These are phyloP conservation scores for Passalora sequoiae DNA, from an alignment of 2,329 filamentous ascomycete genomes.

Conservation along the genomic window DNA sequence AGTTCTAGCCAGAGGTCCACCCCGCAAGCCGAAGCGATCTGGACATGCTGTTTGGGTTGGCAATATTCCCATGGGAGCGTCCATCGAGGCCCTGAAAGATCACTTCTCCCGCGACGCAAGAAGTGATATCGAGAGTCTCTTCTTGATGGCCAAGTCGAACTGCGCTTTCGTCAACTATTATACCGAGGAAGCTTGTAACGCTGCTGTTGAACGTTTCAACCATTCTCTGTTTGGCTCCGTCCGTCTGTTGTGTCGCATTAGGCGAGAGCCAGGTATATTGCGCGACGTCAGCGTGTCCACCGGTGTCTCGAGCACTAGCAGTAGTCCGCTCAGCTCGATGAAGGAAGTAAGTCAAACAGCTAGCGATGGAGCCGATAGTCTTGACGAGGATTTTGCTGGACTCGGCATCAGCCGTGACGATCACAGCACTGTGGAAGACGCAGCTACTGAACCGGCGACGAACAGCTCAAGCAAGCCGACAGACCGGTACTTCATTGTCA, in stretches of 20 bases:
- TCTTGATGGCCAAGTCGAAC: slow-evolving; percentile 92
- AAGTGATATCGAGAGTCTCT: slow-evolving; percentile 75
- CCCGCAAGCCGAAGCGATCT: slow-evolving; percentile 60
- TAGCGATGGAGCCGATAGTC: neutral
- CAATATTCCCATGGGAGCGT: slow-evolving; percentile 79
- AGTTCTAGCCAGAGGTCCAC: slow-evolving; percentile 46
- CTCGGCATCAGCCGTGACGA: slow-evolving; percentile 2
- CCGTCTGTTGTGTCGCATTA: slow-evolving; percentile 77
- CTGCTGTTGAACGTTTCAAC: slow-evolving; percentile 77
- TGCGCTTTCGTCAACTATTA: slow-evolving; percentile 96
- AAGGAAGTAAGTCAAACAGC: neutral
- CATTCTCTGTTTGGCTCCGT: slow-evolving; percentile 84
- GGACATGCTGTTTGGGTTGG: slow-evolving; percentile 94
- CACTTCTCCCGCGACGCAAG: slow-evolving; percentile 77
- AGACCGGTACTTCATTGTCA: slow-evolving; percentile 81
- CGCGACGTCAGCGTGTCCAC: neutral
- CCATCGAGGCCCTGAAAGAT: slow-evolving; percentile 77
- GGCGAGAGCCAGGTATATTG: slow-evolving; percentile 39
- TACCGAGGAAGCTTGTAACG: slow-evolving; percentile 66
- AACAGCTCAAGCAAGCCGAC: slow-evolving; percentile 13
- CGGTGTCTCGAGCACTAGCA: neutral
- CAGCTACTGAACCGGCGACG: neutral
- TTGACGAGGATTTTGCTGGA: neutral
- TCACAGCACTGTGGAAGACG: neutral
- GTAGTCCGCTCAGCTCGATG: neutral